Evolutionary conservation across 306 rosid genomes (phyloP), one percentile per base, ranked within the genome.

Genomic region (Lotus japonicus): DNA sequence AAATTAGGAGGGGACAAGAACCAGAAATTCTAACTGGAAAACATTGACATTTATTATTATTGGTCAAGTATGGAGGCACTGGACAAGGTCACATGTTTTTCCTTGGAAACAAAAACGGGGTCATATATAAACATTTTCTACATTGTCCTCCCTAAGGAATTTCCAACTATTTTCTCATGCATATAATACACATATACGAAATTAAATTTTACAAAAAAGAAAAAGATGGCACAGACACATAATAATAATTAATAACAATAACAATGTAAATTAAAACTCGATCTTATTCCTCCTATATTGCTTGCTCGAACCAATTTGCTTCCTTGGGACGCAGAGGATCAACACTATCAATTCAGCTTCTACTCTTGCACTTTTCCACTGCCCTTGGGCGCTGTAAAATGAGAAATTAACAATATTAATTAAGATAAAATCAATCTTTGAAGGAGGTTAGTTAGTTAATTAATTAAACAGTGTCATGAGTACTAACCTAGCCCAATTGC

Each of bases 371-470:
- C 64, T 91, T 88, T 81, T 86, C 96, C 73, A 88, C 82, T 21
- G 96, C 92, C 71, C 97, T 86, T 9, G 97, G 97, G 97, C 7
- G 96, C 97, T 91, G 92, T 67, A 49, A 43, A 43, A 23, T 19
- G 0, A 41, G 11, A 5, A 68, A 68, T 9, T 9, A 58, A 39
- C 38, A 53, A 50, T 5, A 48, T 12, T 35, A 35, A 7, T 6
- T 18, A 31, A 2, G 5, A 5, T 56, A 6, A 56, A 56, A 13
- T 6, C n/a, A 21, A 26, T 69, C 46, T 51, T 12, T 8, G 44
- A 7, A 58, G 64, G 44, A 35, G 28, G n/a, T 21, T 45, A 28
- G 3, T 21, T 21, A 21, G 23, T 21, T 21, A 21, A 3, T n/a
- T n/a, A n/a, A n/a, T n/a, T n/a, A n/a, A n/a, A n/a, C n/a, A n/a